phyloP scores from a whole-genome alignment of 1,139 yeast species.

The Pichia cactophila region DNA sequence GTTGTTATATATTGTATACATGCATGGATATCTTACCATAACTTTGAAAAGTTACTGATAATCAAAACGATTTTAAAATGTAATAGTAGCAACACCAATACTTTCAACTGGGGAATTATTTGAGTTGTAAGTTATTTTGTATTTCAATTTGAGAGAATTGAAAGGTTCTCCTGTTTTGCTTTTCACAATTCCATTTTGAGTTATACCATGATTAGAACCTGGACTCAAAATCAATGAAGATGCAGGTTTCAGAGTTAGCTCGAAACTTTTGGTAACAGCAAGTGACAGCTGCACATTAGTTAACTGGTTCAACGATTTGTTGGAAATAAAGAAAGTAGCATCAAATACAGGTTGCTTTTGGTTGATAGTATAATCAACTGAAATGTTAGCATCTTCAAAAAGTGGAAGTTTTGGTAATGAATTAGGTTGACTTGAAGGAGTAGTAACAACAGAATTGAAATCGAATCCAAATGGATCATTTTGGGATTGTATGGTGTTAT shows the following conservation, averaged over 20 bases:
- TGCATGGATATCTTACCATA: neutral
- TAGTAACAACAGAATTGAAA: conserved; percentile 31
- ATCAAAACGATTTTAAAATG: conserved; percentile 2
- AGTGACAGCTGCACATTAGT: conserved; percentile 57
- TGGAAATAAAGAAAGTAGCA: conserved; percentile 43
- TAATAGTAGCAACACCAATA: conserved; percentile 42
- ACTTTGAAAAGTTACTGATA: neutral
- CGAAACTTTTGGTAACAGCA: conserved; percentile 76
- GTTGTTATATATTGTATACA: neutral
- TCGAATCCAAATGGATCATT: conserved; percentile 48
- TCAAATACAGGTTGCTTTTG: conserved; percentile 31
- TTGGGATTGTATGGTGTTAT: conserved; percentile 11
- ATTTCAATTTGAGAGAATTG: conserved; percentile 62
- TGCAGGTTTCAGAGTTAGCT: conserved; percentile 62
- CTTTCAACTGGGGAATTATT: conserved; percentile 45
- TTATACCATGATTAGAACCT: conserved; percentile 45
- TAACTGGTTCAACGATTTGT: conserved; percentile 37
- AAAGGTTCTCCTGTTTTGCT: conserved; percentile 35
- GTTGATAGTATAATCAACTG: conserved; percentile 44
- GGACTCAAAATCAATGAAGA: conserved; percentile 50
- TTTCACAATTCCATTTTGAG: conserved; percentile 54
- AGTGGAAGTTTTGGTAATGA: conserved; percentile 24
- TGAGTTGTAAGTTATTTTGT: conserved; percentile 60
- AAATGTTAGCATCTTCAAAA: conserved; percentile 42
- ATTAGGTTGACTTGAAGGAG: conserved; percentile 27